A percentile compares a stretch with the other conserved stretches of the same genome.
Evolutionary conservation across 371 early-diverging fungal species (phyloP).

Genomic region (Syncephalis plumigaleata): DNA sequence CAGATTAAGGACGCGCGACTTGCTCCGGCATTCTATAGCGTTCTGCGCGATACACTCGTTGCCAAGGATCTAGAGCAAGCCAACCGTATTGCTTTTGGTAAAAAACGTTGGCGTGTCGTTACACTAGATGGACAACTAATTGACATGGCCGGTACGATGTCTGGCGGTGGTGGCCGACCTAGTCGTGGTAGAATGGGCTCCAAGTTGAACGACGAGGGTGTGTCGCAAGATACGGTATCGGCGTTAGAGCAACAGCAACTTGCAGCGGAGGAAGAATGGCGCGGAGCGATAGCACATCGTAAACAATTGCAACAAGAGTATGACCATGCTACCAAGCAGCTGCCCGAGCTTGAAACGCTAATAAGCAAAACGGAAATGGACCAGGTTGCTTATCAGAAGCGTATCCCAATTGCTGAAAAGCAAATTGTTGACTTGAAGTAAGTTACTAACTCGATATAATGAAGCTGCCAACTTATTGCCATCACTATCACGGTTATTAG

Average conservation of each 20-base stretch:
- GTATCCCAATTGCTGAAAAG: background rate
- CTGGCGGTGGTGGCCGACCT: conserved; percentile 74
- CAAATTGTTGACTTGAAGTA: background rate
- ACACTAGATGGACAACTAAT: conserved; percentile 94
- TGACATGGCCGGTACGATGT: conserved; percentile 95
- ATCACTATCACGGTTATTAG: conserved; percentile 1
- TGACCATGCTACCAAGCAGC: conserved; percentile 25
- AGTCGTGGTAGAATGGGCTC: conserved; percentile 77
- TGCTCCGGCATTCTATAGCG: conserved; percentile 80
- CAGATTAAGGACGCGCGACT: conserved; percentile 56
- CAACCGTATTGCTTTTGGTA: conserved; percentile 75
- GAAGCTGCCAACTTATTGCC: background rate
- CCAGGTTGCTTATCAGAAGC: conserved; percentile 17
- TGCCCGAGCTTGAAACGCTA: conserved; percentile 43
- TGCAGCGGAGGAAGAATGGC: conserved; percentile 30
- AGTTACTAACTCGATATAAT: background rate
- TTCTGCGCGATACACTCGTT: conserved; percentile 85
- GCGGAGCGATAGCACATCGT: conserved; percentile 25
- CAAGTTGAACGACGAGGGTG: conserved; percentile 35
- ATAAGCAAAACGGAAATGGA: conserved; percentile 65
- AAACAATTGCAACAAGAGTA: conserved; percentile 28
- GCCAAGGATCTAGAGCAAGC: conserved; percentile 82
- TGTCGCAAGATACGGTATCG: conserved; percentile 33
- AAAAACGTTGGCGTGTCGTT: conserved; percentile 82
- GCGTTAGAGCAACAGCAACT: conserved; percentile 33